Evolutionary conservation across 768 basidiomycete genomes (phyloP).

Genomic region (Wakefieldia striispora): DNA sequence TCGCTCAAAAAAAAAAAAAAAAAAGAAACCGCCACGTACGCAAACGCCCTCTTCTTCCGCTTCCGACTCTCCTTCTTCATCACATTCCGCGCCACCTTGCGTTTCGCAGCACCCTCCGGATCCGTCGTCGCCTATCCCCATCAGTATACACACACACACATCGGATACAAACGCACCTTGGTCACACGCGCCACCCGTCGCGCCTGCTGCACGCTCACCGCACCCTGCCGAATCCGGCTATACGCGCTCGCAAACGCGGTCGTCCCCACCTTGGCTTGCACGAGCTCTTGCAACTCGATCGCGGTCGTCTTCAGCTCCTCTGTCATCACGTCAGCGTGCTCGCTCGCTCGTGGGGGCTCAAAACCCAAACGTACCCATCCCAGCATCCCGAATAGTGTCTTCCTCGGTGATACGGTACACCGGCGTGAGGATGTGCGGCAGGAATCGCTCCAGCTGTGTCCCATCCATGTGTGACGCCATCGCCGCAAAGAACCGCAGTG

Average conservation of each 20-base stretch:
- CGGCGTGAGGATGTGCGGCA: constrained; percentile 84
- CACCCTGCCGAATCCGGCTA: constrained; percentile 74
- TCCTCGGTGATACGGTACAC: constrained; percentile 87
- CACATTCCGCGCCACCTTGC: constrained; percentile 67
- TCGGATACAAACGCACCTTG: constrained; percentile 42
- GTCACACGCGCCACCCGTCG: constrained; percentile 60
- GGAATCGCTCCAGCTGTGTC: constrained; percentile 57
- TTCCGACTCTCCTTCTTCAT: constrained; percentile 87
- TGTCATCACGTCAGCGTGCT: constrained; percentile 30
- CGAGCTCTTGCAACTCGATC: constrained; percentile 79
- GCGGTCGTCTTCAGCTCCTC: constrained; percentile 83
- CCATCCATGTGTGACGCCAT: constrained; percentile 74
- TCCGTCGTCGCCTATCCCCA: constrained; percentile 53
- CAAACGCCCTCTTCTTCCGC: constrained; percentile 60
- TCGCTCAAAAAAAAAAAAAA: too few relatives aligned
- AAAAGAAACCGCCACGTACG: constrained; percentile 44
- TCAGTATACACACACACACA: not conserved
- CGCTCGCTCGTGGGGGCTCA: too few relatives aligned
- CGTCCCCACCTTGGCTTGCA: constrained; percentile 86
- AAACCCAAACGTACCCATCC: constrained; percentile 61
- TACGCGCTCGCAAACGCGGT: constrained; percentile 79
- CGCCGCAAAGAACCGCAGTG: constrained; percentile 92
- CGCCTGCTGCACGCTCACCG: constrained; percentile 63
- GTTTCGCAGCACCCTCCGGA: constrained; percentile 73
- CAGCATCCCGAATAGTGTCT: constrained; percentile 72